Evolutionary conservation across 805 yeast species (phyloP).

Genomic region (Candida tibetensis): DNA sequence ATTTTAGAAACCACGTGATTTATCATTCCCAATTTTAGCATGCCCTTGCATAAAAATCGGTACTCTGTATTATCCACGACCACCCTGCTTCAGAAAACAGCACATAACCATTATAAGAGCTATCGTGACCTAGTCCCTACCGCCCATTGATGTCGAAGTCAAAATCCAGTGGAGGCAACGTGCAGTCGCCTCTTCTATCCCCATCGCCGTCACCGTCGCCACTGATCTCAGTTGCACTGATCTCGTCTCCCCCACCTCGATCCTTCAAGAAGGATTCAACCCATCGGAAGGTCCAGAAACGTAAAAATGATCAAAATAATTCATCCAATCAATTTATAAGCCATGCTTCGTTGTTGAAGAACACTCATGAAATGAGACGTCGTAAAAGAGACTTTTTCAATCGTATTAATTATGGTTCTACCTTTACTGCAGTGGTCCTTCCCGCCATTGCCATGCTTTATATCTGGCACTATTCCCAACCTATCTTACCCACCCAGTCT

Average conservation of each 20-base stretch:
- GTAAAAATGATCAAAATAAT: slow-evolving; percentile 12
- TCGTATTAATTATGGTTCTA: slow-evolving; percentile 35
- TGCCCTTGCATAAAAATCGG: too few species aligned
- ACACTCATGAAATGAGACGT: slow-evolving; percentile 32
- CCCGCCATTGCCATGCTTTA: slow-evolving; percentile 31
- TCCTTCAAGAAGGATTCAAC: neutral
- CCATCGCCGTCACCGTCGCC: neutral
- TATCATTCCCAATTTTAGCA: too few species aligned
- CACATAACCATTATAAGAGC: too few species aligned
- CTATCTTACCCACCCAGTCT: slow-evolving; percentile 26
- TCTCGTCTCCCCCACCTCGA: neutral
- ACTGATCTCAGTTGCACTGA: neutral
- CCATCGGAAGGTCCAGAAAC: slow-evolving; percentile 19
- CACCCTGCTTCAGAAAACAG: too few species aligned
- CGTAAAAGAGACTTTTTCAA: slow-evolving; percentile 34
- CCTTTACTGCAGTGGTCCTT: slow-evolving; percentile 31
- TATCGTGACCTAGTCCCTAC: too few species aligned
- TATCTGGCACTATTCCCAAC: slow-evolving; percentile 16
- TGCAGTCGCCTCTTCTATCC: neutral
- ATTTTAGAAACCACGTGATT: too few species aligned
- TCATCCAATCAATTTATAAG: slow-evolving; percentile 4
- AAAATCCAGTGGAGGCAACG: neutral
- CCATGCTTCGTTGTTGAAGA: slow-evolving; percentile 26
- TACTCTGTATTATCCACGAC: too few species aligned
- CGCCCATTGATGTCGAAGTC: too few species aligned